A percentile compares a stretch with the other conserved stretches of the same genome.
Evolutionary conservation across 2,329 filamentous ascomycete species (phyloP).

Genomic region (Herpotrichia juniperi): DNA sequence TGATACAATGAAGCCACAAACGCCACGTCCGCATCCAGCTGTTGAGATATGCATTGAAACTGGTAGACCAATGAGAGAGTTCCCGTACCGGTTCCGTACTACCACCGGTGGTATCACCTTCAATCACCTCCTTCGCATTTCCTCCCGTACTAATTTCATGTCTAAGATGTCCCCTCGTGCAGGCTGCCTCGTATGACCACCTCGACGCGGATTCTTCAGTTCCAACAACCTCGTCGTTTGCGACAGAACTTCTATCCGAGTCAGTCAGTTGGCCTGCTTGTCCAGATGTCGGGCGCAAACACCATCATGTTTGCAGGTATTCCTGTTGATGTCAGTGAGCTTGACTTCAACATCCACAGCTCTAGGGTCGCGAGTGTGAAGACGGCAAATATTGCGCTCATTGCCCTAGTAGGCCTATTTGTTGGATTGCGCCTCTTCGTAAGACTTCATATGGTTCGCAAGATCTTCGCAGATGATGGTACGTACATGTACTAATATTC

Average conservation of each 20-base stretch:
- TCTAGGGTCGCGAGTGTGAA: constrained; percentile 20
- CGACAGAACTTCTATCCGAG: background rate
- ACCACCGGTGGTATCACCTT: background rate
- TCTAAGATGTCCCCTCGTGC: background rate
- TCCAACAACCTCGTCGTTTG: background rate
- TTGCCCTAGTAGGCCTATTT: constrained; percentile 24
- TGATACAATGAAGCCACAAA: constrained; percentile 1
- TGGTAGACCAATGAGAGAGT: background rate
- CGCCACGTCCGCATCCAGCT: constrained; percentile 2
- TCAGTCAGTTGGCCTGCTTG: background rate
- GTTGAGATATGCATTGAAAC: background rate
- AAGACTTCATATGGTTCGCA: constrained; percentile 21
- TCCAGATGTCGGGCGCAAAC: background rate
- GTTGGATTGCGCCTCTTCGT: constrained; percentile 30
- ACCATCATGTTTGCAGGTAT: constrained; percentile 16
- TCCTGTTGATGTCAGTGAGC: constrained; percentile 24
- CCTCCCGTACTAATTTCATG: background rate
- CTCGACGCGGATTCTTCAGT: background rate
- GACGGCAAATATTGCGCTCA: constrained; percentile 24
- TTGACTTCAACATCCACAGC: constrained; percentile 26
- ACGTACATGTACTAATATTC: background rate
- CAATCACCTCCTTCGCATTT: background rate
- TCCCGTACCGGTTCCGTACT: background rate
- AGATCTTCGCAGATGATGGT: constrained; percentile 34
- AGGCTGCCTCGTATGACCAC: background rate